Conservation (phyloP, 495 filamentous ascomycete species). For the Daldinia grandis region DNA sequence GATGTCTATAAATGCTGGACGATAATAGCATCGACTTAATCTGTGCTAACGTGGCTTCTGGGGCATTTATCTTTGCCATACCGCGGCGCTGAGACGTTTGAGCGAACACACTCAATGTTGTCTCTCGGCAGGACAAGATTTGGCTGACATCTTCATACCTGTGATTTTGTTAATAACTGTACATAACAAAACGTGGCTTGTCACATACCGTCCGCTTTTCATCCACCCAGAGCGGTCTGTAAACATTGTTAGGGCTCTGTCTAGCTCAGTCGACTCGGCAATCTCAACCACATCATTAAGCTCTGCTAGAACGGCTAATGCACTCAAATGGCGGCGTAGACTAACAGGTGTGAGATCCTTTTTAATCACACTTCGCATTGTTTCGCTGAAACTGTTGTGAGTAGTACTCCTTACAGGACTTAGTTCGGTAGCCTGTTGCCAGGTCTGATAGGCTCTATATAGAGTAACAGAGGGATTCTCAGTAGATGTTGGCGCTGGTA, state of each 20-base stretch:
- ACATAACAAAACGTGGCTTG: background rate
- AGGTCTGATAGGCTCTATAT: conserved; percentile 80
- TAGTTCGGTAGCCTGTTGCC: conserved; percentile 72
- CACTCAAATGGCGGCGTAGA: conserved; percentile 70
- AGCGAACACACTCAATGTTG: conserved; percentile 81
- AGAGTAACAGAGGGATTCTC: conserved; percentile 70
- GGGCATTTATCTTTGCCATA: conserved; percentile 61
- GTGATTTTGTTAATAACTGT: conserved; percentile 36
- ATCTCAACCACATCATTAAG: conserved; percentile 77
- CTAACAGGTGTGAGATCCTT: conserved; percentile 65
- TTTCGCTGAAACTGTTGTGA: conserved; percentile 70
- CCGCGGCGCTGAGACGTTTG: conserved; percentile 69
- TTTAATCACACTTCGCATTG: conserved; percentile 65
- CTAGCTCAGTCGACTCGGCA: conserved; percentile 64
- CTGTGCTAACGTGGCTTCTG: conserved; percentile 75
- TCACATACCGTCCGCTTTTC: conserved; percentile 73
- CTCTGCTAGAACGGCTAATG: conserved; percentile 81
- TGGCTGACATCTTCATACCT: conserved; percentile 84
- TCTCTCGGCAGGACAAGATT: conserved; percentile 82
- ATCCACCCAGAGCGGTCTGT: conserved; percentile 76
- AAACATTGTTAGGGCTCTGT: conserved; percentile 68
- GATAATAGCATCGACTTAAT: conserved; percentile 76
- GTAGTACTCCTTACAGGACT: conserved; percentile 60
- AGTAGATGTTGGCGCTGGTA: conserved; percentile 72
- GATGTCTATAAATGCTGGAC: conserved; percentile 75